phyloP scores from a whole-genome alignment of 2,329 filamentous ascomycete species.

The Dactylellina cionopaga region DNA sequence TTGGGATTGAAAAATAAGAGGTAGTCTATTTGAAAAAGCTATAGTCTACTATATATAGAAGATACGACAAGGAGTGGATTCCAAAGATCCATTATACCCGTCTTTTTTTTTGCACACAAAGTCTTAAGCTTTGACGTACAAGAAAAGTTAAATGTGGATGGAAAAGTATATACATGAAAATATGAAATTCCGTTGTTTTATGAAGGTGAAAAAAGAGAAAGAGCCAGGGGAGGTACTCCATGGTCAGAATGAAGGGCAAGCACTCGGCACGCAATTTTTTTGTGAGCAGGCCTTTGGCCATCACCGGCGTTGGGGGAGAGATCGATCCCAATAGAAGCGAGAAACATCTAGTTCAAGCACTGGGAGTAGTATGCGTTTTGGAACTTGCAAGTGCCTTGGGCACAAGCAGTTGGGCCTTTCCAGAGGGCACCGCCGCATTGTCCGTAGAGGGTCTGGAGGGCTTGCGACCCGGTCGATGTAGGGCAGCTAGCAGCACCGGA shows the following conservation, averaged over 20 bases:
- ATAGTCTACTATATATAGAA: no score
- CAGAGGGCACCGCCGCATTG: slow-evolving; percentile 64
- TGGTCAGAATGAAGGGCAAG: slow-evolving; percentile 14
- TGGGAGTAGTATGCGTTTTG: slow-evolving; percentile 65
- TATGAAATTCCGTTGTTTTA: slow-evolving; percentile 22
- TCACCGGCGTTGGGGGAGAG: neutral
- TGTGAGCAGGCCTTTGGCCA: neutral
- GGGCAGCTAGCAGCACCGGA: slow-evolving; percentile 6
- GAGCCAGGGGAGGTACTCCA: neutral
- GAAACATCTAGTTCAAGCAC: slow-evolving; percentile 58
- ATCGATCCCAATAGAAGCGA: neutral
- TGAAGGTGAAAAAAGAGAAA: neutral
- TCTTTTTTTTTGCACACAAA: slow-evolving; percentile 6
- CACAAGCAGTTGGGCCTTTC: slow-evolving; percentile 62
- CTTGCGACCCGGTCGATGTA: slow-evolving; percentile 18
- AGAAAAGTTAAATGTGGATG: neutral
- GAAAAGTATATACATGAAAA: slow-evolving; percentile 34
- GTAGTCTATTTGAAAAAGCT: no score
- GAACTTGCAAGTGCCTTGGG: slow-evolving; percentile 61
- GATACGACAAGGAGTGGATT: no score
- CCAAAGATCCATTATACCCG: neutral
- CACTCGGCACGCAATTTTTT: slow-evolving; percentile 15
- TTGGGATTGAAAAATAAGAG: no score
- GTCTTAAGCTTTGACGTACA: slow-evolving; percentile 15
- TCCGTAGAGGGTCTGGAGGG: slow-evolving; percentile 58